A percentile compares a stretch with the other conserved stretches of the same genome.
These are phyloP conservation scores for Volvox reticuliferus DNA, from an alignment of 139 green algal species.

Conservation along the genomic window DNA sequence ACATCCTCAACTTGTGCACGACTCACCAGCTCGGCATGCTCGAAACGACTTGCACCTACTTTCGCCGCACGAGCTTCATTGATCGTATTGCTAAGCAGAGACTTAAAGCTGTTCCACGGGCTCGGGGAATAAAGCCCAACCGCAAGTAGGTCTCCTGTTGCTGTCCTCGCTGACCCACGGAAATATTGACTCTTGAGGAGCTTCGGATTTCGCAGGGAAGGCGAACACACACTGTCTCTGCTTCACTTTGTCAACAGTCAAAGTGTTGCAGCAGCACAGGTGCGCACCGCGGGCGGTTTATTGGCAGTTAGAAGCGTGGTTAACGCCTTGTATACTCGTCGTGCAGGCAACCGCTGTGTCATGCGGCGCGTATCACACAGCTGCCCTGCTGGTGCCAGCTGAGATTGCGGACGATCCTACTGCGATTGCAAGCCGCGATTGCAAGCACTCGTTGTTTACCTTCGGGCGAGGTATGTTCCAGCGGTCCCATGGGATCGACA, in stretches of 20 bases:
- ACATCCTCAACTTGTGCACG: conserved; percentile 72
- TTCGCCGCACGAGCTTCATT: conserved; percentile 68
- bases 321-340: not conserved
- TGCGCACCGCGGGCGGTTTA: not conserved
- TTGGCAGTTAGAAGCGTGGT: not conserved
- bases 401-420: conserved; percentile 35
- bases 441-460: conserved; percentile 59
- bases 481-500: too few relatives aligned
- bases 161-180: not conserved
- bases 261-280: conserved; percentile 73
- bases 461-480: conserved; percentile 53
- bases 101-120: conserved; percentile 71
- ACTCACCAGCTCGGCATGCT: conserved; percentile 74
- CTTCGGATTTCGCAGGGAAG: conserved; percentile 58
- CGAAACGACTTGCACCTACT: conserved; percentile 77
- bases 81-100: conserved; percentile 72
- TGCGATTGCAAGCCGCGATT: conserved; percentile 13
- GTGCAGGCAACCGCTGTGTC: conserved; percentile 75
- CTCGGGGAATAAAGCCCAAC: conserved; percentile 75
- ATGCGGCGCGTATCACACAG: conserved; percentile 81
- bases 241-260: conserved; percentile 82
- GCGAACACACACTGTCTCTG: conserved; percentile 73
- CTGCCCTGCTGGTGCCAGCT: conserved; percentile 63
- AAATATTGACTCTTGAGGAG: not conserved
- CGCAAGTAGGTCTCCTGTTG: conserved; percentile 57